Conservation (phyloP, 2,329 filamentous ascomycete species). For the Colletotrichum orbiculare region DNA sequence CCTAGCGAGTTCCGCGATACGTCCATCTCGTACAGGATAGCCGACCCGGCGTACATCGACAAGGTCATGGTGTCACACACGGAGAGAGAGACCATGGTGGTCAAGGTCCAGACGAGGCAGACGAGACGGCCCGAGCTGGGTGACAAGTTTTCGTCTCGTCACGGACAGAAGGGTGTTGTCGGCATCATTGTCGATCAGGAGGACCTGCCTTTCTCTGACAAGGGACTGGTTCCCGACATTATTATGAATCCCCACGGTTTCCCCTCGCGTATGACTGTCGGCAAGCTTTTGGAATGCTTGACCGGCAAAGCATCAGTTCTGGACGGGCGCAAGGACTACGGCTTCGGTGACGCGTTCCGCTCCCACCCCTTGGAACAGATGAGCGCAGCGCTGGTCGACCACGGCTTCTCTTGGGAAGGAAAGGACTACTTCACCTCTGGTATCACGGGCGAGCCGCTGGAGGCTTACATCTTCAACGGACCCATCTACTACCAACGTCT, state of each 20-base stretch:
- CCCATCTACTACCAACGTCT: constrained; percentile 99
- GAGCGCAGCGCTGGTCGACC: constrained; percentile 82
- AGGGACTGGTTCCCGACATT: constrained; percentile 93
- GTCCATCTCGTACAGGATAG: constrained; percentile 81
- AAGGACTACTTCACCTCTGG: constrained; percentile 97
- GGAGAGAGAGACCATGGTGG: constrained; percentile 84
- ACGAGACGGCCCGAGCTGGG: constrained; percentile 94
- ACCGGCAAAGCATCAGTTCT: constrained; percentile 94
- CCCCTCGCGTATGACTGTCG: constrained; percentile 98
- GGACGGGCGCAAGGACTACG: constrained; percentile 87
- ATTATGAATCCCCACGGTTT: constrained; percentile 99
- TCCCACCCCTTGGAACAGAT: constrained; percentile 88
- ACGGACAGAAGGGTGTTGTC: constrained; percentile 98
- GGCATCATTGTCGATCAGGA: constrained; percentile 97
- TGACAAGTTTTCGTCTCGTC: constrained; percentile 98
- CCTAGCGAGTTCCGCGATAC: constrained; percentile 74
- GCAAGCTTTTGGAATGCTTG: constrained; percentile 94
- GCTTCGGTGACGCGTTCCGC: constrained; percentile 83
- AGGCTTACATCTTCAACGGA: constrained; percentile 97
- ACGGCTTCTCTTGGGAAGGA: constrained; percentile 95
- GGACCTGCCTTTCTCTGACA: constrained; percentile 95
- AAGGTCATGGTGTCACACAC: constrained; percentile 95
- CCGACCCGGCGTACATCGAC: constrained; percentile 90
- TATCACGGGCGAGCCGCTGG: constrained; percentile 92
- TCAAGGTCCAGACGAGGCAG: constrained; percentile 97